These are phyloP conservation scores for Pyrenophora tritici-repentis DNA, from an alignment of 2,329 filamentous ascomycete genomes.

Conservation along the genomic window DNA sequence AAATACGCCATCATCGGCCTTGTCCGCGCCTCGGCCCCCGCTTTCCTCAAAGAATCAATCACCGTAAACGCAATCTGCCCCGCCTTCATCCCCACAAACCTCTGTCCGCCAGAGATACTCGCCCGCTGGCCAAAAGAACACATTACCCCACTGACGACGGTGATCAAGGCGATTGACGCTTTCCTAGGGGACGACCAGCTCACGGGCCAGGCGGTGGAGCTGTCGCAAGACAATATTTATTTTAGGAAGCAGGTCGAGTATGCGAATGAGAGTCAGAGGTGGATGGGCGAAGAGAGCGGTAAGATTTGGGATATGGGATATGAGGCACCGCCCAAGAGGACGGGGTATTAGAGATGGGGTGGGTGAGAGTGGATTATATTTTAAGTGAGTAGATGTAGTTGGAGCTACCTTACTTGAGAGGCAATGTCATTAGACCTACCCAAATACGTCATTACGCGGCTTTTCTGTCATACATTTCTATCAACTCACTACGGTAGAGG, in stretches of 20 bases:
- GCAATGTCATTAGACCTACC: no score
- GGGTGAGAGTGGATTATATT: no score
- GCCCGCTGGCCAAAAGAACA: slow-evolving; percentile 47
- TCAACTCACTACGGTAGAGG: no score
- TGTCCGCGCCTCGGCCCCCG: slow-evolving; percentile 42
- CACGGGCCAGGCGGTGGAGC: slow-evolving; percentile 50
- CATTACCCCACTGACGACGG: slow-evolving; percentile 49
- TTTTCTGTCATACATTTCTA: no score
- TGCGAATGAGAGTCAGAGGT: slow-evolving; percentile 49
- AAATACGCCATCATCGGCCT: slow-evolving; percentile 53
- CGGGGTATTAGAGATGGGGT: slow-evolving; percentile 18
- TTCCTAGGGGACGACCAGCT: slow-evolving; percentile 41
- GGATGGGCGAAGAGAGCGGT: slow-evolving; percentile 40
- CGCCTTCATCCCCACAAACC: slow-evolving; percentile 47
- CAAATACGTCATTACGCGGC: no score
- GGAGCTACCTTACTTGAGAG: no score
- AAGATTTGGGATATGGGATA: slow-evolving; percentile 43
- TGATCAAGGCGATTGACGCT: slow-evolving; percentile 48
- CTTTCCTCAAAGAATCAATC: slow-evolving; percentile 43
- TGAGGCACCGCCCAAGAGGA: slow-evolving; percentile 29
- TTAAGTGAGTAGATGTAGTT: no score
- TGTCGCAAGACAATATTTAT: slow-evolving; percentile 48
- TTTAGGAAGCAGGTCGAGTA: slow-evolving; percentile 48
- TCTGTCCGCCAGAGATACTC: slow-evolving; percentile 47
- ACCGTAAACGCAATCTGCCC: slow-evolving; percentile 51